Evolutionary conservation across 306 rosid species (phyloP).

Genomic region (Vigna radiata): DNA sequence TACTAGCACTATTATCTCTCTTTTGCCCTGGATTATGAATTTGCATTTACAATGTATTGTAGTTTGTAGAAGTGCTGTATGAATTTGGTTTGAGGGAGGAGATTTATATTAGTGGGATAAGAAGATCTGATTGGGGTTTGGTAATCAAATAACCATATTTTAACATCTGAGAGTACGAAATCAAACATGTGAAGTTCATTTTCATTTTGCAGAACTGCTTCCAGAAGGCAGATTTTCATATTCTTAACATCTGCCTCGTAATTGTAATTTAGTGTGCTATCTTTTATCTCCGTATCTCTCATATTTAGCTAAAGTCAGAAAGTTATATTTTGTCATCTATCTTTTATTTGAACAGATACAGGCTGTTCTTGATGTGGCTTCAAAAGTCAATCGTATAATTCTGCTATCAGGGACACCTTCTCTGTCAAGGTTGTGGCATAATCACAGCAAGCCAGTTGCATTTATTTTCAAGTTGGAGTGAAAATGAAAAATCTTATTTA

Average conservation of each 20-base stretch:
- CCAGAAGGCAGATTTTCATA: conserved; percentile 18
- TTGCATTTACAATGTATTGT: not conserved
- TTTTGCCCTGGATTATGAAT: not conserved
- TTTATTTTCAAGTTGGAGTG: conserved; percentile 36
- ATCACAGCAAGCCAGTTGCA: conserved; percentile 42
- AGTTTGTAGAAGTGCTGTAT: conserved; percentile 21
- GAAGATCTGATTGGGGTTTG: not conserved
- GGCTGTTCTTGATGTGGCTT: conserved; percentile 86
- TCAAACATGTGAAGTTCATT: conserved; percentile 26
- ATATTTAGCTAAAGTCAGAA: conserved; percentile 20
- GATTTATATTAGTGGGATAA: conserved; percentile 18
- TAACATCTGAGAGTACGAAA: not conserved
- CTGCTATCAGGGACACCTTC: conserved; percentile 97
- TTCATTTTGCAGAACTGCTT: conserved; percentile 23
- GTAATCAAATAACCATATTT: conserved; percentile 9
- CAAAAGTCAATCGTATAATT: conserved; percentile 72
- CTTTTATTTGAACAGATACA: conserved; percentile 64
- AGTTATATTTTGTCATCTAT: conserved; percentile 24
- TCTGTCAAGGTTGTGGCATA: conserved; percentile 83
- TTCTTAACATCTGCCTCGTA: conserved; percentile 27
- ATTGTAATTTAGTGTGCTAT: conserved; percentile 1
- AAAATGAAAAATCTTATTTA: conserved; percentile 33
- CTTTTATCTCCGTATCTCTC: not conserved
- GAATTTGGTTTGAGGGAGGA: conserved; percentile 29
- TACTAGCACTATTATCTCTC: not conserved